Conservation (phyloP, 495 filamentous ascomycete genomes). For the Lindgomyces ingoldianus region DNA sequence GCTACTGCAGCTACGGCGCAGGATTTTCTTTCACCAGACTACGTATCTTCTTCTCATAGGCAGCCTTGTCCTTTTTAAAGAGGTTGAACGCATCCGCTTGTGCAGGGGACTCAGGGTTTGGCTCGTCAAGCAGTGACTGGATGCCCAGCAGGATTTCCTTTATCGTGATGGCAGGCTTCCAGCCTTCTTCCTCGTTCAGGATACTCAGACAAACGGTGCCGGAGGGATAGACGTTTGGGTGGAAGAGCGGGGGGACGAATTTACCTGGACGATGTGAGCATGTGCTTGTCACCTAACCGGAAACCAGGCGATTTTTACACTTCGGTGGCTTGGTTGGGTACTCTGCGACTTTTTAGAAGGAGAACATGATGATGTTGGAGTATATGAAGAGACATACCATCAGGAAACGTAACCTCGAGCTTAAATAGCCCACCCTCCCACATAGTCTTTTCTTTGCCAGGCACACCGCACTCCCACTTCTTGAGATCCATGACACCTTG, state of each 20-base stretch:
- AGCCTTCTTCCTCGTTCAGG: conserved; percentile 96
- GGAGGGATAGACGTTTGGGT: conserved; percentile 98
- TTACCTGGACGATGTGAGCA: conserved; percentile 64
- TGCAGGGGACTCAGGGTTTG: conserved; percentile 94
- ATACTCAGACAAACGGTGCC: conserved; percentile 98
- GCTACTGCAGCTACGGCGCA: conserved; percentile 47
- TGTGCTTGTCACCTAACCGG: neutral
- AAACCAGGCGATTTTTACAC: conserved; percentile 59
- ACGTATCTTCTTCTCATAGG: conserved; percentile 85
- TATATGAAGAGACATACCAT: conserved; percentile 67
- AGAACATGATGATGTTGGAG: too few relatives aligned
- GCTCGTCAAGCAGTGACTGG: conserved; percentile 92
- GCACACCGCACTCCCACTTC: conserved; percentile 93
- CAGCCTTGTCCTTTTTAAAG: conserved; percentile 83
- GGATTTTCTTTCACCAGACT: conserved; percentile 87
- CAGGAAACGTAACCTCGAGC: conserved; percentile 86
- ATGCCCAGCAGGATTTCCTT: conserved; percentile 96
- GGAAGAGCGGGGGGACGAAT: conserved; percentile 94
- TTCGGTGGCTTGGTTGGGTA: conserved; percentile 99
- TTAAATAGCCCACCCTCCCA: conserved; percentile 98
- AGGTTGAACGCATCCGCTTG: conserved; percentile 98
- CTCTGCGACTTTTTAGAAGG: conserved; percentile 56
- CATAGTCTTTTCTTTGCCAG: conserved; percentile 90
- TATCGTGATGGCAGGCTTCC: conserved; percentile 97
- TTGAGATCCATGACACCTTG: conserved; percentile 88